Conservation (phyloP, 202 grass and related monocot species). For the Dendrocalamus latiflorus region DNA sequence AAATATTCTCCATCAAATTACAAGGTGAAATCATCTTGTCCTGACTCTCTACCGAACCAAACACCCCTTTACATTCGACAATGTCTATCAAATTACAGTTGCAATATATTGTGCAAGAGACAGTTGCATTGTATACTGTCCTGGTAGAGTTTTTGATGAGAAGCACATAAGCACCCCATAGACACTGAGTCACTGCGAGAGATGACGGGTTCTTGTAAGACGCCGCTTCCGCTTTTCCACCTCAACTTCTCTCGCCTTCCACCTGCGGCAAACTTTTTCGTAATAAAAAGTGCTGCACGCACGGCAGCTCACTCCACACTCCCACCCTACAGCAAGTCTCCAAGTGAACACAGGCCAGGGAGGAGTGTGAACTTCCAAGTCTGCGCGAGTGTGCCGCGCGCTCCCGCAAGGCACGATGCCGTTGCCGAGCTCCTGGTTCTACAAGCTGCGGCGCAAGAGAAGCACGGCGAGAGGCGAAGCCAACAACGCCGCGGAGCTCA, state of each 20-base stretch:
- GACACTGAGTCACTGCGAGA: neutral
- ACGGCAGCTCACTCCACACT: neutral
- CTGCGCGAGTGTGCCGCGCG: neutral
- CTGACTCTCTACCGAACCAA: too few relatives aligned
- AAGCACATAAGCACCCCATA: neutral
- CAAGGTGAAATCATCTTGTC: too few relatives aligned
- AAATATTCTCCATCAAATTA: too few relatives aligned
- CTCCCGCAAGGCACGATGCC: conserved; percentile 4
- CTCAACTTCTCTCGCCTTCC: conserved; percentile 11
- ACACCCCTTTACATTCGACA: too few relatives aligned
- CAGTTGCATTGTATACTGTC: neutral
- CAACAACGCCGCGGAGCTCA: neutral
- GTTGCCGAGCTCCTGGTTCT: conserved; percentile 33
- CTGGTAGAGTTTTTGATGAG: neutral
- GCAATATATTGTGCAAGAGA: neutral
- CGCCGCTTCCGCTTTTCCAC: conserved; percentile 21
- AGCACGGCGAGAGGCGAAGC: neutral
- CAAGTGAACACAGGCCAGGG: neutral
- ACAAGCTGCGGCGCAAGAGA: conserved; percentile 31
- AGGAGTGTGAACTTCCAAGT: neutral
- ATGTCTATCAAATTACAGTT: neutral
- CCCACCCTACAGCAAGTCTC: neutral
- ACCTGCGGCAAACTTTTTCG: conserved; percentile 36
- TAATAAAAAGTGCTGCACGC: conserved; percentile 41
- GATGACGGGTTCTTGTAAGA: neutral